phyloP scores from a whole-genome alignment of 179 eudicot genomes.

The Beta macrorhiza region DNA sequence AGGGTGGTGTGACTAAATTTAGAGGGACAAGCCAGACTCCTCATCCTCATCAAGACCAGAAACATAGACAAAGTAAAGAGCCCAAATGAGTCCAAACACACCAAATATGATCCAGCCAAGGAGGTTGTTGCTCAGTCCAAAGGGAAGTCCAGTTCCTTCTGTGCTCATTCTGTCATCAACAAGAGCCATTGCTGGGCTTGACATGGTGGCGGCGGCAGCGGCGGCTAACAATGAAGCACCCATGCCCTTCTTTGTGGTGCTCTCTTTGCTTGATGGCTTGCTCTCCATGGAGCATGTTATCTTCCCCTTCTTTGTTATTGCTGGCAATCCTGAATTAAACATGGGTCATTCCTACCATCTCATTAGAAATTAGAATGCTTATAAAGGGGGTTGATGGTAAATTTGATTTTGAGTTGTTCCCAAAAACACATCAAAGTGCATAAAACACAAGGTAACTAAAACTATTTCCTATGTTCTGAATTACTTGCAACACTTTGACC shows the following conservation, averaged over 20 bases:
- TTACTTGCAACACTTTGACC: too few relatives aligned
- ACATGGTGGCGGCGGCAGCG: conserved; percentile 53
- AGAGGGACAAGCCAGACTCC: conserved; percentile 93
- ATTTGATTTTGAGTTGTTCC: too few relatives aligned
- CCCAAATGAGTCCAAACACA: conserved; percentile 76
- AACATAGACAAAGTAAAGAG: conserved; percentile 62
- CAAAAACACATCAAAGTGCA: too few relatives aligned
- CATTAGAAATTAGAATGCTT: not conserved
- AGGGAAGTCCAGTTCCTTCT: conserved; percentile 90
- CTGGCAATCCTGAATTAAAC: conserved; percentile 58
- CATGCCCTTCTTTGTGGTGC: conserved; percentile 39
- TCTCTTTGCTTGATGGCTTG: conserved; percentile 34
- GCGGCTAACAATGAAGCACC: conserved; percentile 58
- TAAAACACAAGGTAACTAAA: too few relatives aligned
- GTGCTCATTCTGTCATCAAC: conserved; percentile 99
- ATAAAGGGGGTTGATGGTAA: too few relatives aligned
- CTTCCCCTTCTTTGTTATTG: conserved; percentile 54
- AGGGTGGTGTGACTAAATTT: not conserved
- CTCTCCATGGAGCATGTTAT: conserved; percentile 68
- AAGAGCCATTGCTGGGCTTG: conserved; percentile 83
- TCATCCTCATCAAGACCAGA: conserved; percentile 86
- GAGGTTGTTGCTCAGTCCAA: conserved; percentile 90
- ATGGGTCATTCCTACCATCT: not conserved
- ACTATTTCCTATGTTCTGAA: too few relatives aligned
- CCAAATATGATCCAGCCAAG: conserved; percentile 88